A percentile compares a stretch with the other conserved stretches of the same genome.
Evolutionary conservation across 805 yeast species (phyloP).

Genomic region (Lipomyces yamadae): DNA sequence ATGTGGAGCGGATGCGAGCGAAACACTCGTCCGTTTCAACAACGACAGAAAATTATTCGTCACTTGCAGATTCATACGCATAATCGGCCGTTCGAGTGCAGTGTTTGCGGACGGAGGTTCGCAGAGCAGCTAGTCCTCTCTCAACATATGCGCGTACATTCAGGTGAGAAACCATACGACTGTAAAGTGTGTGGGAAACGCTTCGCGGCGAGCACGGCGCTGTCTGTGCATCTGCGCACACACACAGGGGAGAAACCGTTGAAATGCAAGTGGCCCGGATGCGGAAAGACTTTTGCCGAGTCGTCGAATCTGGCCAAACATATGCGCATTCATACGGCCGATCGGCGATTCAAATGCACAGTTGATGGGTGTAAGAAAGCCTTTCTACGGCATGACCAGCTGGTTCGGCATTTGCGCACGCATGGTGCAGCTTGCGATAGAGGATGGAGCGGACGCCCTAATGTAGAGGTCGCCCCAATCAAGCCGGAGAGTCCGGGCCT

Average conservation of each 20-base stretch:
- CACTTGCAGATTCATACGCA: slow-evolving; percentile 90
- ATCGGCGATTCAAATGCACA: slow-evolving; percentile 35
- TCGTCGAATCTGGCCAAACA: slow-evolving; percentile 88
- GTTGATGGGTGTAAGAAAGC: slow-evolving; percentile 39
- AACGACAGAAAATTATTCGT: slow-evolving; percentile 82
- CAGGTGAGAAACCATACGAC: slow-evolving; percentile 85
- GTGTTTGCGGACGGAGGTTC: slow-evolving; percentile 68
- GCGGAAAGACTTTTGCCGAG: slow-evolving; percentile 85
- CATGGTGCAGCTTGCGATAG: slow-evolving; percentile 18
- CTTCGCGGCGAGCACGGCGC: slow-evolving; percentile 81
- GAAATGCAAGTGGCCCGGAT: slow-evolving; percentile 75
- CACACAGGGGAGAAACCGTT: slow-evolving; percentile 94
- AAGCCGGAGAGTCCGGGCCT: background rate
- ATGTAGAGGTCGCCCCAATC: background rate
- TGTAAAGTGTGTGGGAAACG: slow-evolving; percentile 75
- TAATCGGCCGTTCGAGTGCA: slow-evolving; percentile 77
- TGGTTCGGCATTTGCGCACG: slow-evolving; percentile 39
- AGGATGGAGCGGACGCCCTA: background rate
- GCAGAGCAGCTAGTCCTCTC: slow-evolving; percentile 76
- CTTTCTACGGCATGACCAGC: slow-evolving; percentile 40
- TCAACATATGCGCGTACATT: slow-evolving; percentile 83
- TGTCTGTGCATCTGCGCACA: slow-evolving; percentile 79
- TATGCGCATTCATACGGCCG: slow-evolving; percentile 68
- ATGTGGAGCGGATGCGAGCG: slow-evolving; percentile 80
- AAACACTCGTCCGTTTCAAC: slow-evolving; percentile 64